Evolutionary conservation across 495 filamentous ascomycete genomes (phyloP).

Genomic region (Neurospora sp.): DNA sequence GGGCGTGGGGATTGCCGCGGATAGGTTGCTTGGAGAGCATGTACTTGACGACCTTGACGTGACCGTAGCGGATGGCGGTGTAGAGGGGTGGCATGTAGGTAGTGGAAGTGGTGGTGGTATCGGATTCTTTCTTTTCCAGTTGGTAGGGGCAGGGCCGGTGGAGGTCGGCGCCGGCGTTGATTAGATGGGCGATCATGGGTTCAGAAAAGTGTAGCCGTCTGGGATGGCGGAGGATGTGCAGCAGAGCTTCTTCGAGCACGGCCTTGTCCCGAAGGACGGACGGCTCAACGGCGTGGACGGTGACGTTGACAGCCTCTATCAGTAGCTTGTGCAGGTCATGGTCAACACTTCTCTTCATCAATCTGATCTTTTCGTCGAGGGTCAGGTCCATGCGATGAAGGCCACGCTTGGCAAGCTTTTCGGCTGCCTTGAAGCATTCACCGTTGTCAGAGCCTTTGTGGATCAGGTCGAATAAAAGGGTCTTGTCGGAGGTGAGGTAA

Average conservation of each 20-base stretch:
- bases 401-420: neutral
- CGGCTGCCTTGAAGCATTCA: neutral
- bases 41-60: neutral
- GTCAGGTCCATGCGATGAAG: neutral
- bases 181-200: neutral
- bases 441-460: neutral
- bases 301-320: neutral
- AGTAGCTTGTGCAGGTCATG: neutral
- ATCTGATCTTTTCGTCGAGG: neutral
- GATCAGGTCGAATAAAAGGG: neutral
- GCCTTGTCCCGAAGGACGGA: neutral
- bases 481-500: neutral
- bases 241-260: neutral
- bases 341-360: neutral
- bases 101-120: neutral
- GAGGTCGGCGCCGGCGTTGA: neutral
- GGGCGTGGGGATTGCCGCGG: neutral
- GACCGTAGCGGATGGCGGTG: neutral
- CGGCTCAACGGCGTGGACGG: neutral
- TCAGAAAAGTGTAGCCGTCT: neutral
- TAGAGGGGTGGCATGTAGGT: neutral
- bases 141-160: neutral
- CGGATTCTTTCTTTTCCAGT: neutral
- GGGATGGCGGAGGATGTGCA: neutral
- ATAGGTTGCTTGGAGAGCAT: conserved; percentile 3